phyloP scores from a whole-genome alignment of 768 basidiomycete species.

The Trametes coccinea region DNA sequence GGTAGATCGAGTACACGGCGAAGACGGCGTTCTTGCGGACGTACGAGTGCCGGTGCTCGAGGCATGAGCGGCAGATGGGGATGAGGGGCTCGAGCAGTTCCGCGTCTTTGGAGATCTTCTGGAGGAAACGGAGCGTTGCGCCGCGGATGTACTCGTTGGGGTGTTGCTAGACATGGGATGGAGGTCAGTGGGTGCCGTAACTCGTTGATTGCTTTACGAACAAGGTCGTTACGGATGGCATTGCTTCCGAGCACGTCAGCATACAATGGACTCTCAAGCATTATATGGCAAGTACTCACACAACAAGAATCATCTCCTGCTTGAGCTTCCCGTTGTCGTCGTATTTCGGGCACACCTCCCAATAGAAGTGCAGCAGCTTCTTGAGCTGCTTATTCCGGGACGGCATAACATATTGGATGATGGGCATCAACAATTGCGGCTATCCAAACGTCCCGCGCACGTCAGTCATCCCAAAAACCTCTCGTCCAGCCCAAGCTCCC shows the following conservation, averaged over 20 bases:
- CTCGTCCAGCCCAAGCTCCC: not conserved
- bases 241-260: conserved; percentile 53
- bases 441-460: conserved; percentile 34
- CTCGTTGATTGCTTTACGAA: conserved; percentile 93
- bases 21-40: conserved; percentile 99
- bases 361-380: conserved; percentile 94
- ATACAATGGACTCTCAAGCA: conserved; percentile 4
- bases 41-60: conserved; percentile 97
- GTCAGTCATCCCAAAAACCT: not conserved
- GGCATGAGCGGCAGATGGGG: conserved; percentile 88
- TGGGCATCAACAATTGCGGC: conserved; percentile 95
- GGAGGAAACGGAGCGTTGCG: conserved; percentile 93
- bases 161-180: conserved; percentile 70
- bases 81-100: conserved; percentile 96
- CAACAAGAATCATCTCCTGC: conserved; percentile 99
- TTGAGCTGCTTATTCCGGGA: conserved; percentile 94
- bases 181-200: conserved; percentile 32
- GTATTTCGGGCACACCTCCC: conserved; percentile 97
- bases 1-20: conserved; percentile 91
- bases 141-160: conserved; percentile 99
- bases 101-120: conserved; percentile 90
- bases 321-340: conserved; percentile 97
- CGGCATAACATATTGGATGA: conserved; percentile 98
- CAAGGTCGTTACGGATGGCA: conserved; percentile 96
- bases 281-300: conserved; percentile 56